Evolutionary conservation across 768 basidiomycete species (phyloP), one percentile per base, ranked within the genome.

Genomic region (Kwoniella mangroviensis): DNA sequence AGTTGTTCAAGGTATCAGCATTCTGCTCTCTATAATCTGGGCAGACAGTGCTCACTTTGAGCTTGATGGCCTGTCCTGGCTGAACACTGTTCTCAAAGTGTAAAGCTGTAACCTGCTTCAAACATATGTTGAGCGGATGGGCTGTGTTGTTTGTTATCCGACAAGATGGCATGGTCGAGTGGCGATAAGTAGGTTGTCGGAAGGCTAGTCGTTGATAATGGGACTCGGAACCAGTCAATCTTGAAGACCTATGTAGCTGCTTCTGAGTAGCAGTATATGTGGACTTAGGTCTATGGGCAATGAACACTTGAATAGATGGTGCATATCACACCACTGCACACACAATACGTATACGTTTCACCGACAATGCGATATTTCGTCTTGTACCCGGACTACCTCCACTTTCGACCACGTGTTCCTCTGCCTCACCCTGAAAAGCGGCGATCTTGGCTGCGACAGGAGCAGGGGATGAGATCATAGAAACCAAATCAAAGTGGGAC

Each of bases 101-200:
- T 22, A 81, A 60, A 4, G 80, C 80, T 41, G 80, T 79, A 61
- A 81, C 78, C 61, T 79, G 80, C 54, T 81, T 81, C 63, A 81
- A 64, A 68, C 78, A 73, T 68, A 81, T 75, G 67, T 81, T 81
- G 58, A 81, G 73, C 9, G 73, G 69, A 19, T 71, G 68, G 12
- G 69, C 19, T 2, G 80, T 81, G 51, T 74, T 71, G 54, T 81
- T 81, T 7, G 76, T 78, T 11, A 81, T 67, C 17, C 80, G 67
- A 64, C 78, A 79, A 2, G 78, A 79, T 2, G 80, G 80, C 80
- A 81, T 81, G 52, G 34, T 24, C n/a, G 45, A 40, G 41, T 41
- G 34, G 58, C 40, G 40, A 60, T 1, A 1, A 49, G 13, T 19
- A 49, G 19, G 2, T 49, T 49, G 10, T 49, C 45, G 45, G 19